Evolutionary conservation across 495 filamentous ascomycete genomes (phyloP).

Genomic region (Amphirosellinia nigrospora): DNA sequence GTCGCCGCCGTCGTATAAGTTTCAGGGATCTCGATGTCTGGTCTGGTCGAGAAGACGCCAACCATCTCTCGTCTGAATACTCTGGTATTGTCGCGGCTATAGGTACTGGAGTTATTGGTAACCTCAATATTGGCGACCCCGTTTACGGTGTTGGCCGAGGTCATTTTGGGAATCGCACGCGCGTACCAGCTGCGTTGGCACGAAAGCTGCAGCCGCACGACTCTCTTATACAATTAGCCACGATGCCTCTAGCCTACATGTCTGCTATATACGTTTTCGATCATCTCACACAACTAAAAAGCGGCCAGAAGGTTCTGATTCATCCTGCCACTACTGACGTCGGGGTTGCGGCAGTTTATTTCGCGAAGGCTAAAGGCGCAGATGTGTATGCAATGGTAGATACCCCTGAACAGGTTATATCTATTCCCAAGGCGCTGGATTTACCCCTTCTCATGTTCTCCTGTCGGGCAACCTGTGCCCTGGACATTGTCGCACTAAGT

Average conservation of each 20-base stretch:
- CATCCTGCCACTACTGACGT: conserved; percentile 61
- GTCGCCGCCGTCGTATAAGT: conserved; percentile 46
- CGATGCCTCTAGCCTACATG: conserved; percentile 36
- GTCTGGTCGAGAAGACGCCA: conserved; percentile 30
- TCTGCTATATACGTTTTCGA: conserved; percentile 54
- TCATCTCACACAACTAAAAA: conserved; percentile 30
- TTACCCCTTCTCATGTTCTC: no score
- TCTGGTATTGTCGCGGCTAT: conserved; percentile 34
- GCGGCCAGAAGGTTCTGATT: conserved; percentile 62
- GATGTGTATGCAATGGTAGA: conserved; percentile 43
- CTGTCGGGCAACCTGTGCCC: no score
- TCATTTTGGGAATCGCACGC: conserved; percentile 34
- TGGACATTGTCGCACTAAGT: not conserved
- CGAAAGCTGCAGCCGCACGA: conserved; percentile 44
- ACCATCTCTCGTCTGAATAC: conserved; percentile 46
- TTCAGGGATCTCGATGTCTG: conserved; percentile 36
- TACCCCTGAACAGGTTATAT: not conserved
- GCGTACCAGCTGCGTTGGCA: conserved; percentile 26
- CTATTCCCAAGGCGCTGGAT: not conserved
- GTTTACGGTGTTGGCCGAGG: conserved; percentile 44
- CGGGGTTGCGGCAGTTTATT: conserved; percentile 61
- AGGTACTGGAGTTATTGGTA: conserved; percentile 18
- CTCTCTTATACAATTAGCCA: conserved; percentile 47
- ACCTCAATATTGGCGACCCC: conserved; percentile 33
- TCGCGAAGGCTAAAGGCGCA: conserved; percentile 57